Base-by-base conservation (phyloP, 108 stramenopile genomes). In the Nitzschia putrida region DNA sequence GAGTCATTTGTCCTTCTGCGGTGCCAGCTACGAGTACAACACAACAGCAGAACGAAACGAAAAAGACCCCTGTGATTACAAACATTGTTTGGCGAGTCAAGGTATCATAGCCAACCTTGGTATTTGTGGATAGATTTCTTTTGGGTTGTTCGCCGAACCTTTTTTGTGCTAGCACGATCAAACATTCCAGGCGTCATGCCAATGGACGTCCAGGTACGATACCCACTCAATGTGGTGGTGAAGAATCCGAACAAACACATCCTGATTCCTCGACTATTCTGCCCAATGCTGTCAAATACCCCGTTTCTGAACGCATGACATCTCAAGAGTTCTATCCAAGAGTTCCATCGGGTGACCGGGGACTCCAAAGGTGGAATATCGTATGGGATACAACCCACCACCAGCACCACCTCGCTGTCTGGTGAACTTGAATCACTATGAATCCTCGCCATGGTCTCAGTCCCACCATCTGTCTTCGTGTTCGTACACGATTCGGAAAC, bases 81-180 rank as follows among this genome's bases (percentile, higher is more conserved):
- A 51, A 7, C 49, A 67, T 41, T 67, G 66, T 16, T 63, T 69
- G 14, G 53, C 75, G 25, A 75, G 59, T 11, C 41, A 59, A 34
- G 77, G 71, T 24, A 29, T 66, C 8, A 59, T 34, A 64, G 69
- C 7, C 54, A 49, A 29, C n/a, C n/a, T 18, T 21, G 12, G 23
- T 23, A 51, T 5, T 44, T n/a, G 5, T 45, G 7, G 23, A 51
- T 8, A 51, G 39, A 37, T 5, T 82, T 73, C 61, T 76, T 78
- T 58, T 82, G 81, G 81, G 61, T 82, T 37, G 65, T 82, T n/a
- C 76, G 81, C 2, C 34, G 77, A n/a, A 82, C 77, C 65, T 77
- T 77, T 5, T 76, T 78, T 69, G 81, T 82, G 1, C 21, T 82
- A 9, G 53, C 78, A 34, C 76, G 77, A 25, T 57, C 74, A 20